phyloP scores from a whole-genome alignment of 345 rosid species.

The Tarenaya hassleriana region DNA sequence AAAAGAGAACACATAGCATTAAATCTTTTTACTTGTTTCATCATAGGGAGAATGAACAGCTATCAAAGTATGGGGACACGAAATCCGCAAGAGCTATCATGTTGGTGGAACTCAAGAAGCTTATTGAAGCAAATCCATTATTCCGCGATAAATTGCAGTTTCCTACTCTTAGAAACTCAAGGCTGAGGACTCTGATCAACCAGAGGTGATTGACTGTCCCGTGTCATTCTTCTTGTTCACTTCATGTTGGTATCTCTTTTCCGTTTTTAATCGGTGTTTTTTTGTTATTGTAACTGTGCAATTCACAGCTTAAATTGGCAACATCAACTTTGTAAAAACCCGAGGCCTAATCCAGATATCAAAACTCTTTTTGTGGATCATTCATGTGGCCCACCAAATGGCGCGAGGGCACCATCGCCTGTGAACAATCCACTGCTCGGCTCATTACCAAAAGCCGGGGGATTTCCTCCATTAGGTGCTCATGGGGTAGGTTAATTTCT shows the following conservation, averaged over 20 bases:
- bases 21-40: no score
- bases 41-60: slow-evolving; percentile 90
- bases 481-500: slow-evolving; percentile 85
- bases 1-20: no score
- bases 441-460: slow-evolving; percentile 73
- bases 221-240: no score
- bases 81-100: slow-evolving; percentile 95
- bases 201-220: slow-evolving; percentile 61
- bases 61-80: slow-evolving; percentile 95
- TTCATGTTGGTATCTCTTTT: no score
- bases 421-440: slow-evolving; percentile 51
- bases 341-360: slow-evolving; percentile 85
- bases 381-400: slow-evolving; percentile 63
- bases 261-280: no score
- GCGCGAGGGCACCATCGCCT: slow-evolving; percentile 68
- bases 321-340: slow-evolving; percentile 93
- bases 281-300: neutral
- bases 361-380: slow-evolving; percentile 85
- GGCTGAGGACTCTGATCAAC: slow-evolving; percentile 85
- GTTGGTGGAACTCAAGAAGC: slow-evolving; percentile 97
- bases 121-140: slow-evolving; percentile 94
- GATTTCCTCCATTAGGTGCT: slow-evolving; percentile 65
- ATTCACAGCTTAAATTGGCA: slow-evolving; percentile 83
- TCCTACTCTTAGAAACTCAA: slow-evolving; percentile 84
- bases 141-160: slow-evolving; percentile 96